These are phyloP conservation scores for Davidsoniella australis DNA, from an alignment of 2,329 filamentous ascomycete species.

Conservation along the genomic window DNA sequence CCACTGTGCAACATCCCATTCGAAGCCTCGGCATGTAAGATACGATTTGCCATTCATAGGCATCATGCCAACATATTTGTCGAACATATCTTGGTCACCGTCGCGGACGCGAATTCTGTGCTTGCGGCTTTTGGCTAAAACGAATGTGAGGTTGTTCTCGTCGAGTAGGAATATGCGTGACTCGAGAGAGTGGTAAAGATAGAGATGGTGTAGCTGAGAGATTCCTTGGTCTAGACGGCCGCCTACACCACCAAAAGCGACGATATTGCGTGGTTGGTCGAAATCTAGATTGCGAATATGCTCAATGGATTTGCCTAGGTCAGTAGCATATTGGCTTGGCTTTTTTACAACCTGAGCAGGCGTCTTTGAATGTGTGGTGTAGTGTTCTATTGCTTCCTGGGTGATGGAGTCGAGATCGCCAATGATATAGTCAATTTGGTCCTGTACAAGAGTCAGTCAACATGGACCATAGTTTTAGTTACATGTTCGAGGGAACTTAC, in stretches of 20 bases:
- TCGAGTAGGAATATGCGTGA: conserved; percentile 61
- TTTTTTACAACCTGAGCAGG: conserved; percentile 48
- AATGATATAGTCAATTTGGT: conserved; percentile 55
- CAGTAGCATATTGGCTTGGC: conserved; percentile 71
- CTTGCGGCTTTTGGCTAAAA: conserved; percentile 41
- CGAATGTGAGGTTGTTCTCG: conserved; percentile 63
- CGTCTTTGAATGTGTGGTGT: conserved; percentile 25
- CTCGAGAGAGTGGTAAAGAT: conserved; percentile 37
- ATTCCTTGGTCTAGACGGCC: conserved; percentile 87
- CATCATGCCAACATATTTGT: conserved; percentile 69
- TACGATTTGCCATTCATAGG: conserved; percentile 61
- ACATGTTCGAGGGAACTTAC: neutral
- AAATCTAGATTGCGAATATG: conserved; percentile 31
- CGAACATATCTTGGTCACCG: conserved; percentile 39
- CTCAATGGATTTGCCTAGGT: conserved; percentile 69
- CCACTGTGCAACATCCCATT: conserved; percentile 86
- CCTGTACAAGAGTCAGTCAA: conserved; percentile 19
- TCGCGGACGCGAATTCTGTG: conserved; percentile 50
- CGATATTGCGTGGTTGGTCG: conserved; percentile 36
- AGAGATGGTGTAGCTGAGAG: conserved; percentile 75
- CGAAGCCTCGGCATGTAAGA: conserved; percentile 66
- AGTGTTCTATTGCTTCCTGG: conserved; percentile 32
- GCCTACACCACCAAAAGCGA: conserved; percentile 69
- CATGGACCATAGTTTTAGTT: neutral
- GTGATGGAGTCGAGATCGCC: conserved; percentile 81